phyloP scores from a whole-genome alignment of 1,139 yeast genomes.

The Blastobotrys indianensis region DNA sequence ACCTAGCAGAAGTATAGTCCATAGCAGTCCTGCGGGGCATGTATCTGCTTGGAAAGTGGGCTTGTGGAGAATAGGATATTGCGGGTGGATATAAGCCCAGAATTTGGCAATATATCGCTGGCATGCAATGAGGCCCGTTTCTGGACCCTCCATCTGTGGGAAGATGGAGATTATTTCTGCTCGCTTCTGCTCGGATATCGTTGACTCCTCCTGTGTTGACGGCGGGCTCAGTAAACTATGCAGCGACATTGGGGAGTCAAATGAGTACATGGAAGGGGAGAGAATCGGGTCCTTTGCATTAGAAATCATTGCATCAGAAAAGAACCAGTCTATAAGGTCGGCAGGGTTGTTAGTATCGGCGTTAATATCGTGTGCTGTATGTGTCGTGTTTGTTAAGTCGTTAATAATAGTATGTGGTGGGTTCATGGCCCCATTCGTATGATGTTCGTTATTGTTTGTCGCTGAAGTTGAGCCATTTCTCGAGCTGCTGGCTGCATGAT shows the following conservation, averaged over 20 bases:
- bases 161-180: slow-evolving; percentile 32
- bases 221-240: slow-evolving; percentile 36
- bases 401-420: slow-evolving; percentile 6
- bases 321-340: slow-evolving; percentile 35
- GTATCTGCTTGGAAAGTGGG: slow-evolving; percentile 55
- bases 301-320: slow-evolving; percentile 32
- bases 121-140: slow-evolving; percentile 38
- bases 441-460: too few relatives aligned
- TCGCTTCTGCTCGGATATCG: slow-evolving; percentile 28
- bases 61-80: slow-evolving; percentile 53
- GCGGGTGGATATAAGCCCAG: slow-evolving; percentile 58
- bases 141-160: slow-evolving; percentile 35
- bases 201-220: slow-evolving; percentile 26
- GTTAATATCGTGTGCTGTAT: slow-evolving; percentile 7
- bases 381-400: slow-evolving; percentile 1
- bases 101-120: slow-evolving; percentile 32
- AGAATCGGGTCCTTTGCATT: slow-evolving; percentile 28
- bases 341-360: slow-evolving; percentile 12
- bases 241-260: slow-evolving; percentile 36
- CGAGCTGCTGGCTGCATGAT: not conserved
- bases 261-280: slow-evolving; percentile 27
- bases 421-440: not conserved
- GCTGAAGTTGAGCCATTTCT: not conserved
- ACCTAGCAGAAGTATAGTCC: slow-evolving; percentile 52
- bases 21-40: slow-evolving; percentile 47